Evolutionary conservation across 495 filamentous ascomycete genomes (phyloP).

Genomic region (Letharia columbiana): DNA sequence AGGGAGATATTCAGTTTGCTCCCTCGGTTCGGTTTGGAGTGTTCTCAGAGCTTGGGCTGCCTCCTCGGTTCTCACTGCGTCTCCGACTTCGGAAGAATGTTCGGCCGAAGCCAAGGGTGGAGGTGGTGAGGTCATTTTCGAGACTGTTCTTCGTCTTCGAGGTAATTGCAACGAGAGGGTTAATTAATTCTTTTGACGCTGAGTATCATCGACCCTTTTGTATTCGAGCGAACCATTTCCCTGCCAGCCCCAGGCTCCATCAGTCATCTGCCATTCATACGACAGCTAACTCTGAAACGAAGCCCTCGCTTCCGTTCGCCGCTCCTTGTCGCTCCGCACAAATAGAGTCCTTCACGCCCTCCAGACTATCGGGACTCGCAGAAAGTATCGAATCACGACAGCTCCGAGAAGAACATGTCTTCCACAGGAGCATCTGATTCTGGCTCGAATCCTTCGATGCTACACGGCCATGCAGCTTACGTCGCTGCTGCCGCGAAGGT

Average conservation of each 20-base stretch:
- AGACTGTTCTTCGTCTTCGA: background rate
- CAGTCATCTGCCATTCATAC: background rate
- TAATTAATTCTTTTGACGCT: background rate
- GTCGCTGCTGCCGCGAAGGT: conserved; percentile 25
- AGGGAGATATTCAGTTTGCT: no score
- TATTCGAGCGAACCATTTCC: background rate
- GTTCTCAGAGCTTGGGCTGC: background rate
- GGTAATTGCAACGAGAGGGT: background rate
- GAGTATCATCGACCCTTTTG: background rate
- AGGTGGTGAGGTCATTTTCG: background rate
- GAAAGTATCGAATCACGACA: background rate
- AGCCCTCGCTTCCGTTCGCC: background rate
- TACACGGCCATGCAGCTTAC: conserved; percentile 24
- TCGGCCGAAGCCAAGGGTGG: background rate
- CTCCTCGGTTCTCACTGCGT: background rate
- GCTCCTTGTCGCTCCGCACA: background rate
- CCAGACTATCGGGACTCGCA: background rate
- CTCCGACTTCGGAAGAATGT: background rate
- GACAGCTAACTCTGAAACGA: background rate
- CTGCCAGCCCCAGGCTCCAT: background rate
- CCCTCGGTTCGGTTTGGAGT: background rate
- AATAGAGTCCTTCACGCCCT: background rate
- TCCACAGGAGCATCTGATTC: background rate
- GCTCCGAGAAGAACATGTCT: conserved; percentile 9
- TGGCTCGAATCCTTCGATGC: conserved; percentile 21